Conservation (phyloP, 805 yeast species). For the Yamadazyma paraphyllophila region DNA sequence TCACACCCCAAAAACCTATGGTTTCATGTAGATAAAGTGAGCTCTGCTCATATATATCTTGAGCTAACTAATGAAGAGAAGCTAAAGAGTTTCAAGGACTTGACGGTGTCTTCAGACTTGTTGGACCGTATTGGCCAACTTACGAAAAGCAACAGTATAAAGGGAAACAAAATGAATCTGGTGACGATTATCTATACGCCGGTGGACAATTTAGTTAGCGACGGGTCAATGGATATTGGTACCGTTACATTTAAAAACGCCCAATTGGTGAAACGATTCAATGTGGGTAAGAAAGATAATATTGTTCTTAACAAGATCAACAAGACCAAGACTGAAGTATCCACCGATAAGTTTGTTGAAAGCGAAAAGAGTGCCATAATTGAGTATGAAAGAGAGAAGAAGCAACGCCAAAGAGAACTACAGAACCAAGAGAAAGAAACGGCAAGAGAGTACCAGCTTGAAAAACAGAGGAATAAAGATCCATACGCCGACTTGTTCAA, state of each 20-base stretch:
- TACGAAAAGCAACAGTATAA: conserved; percentile 74
- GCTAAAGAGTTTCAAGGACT: conserved; percentile 37
- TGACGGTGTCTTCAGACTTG: conserved; percentile 41
- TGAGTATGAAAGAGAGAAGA: conserved; percentile 37
- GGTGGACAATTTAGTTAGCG: conserved; percentile 64
- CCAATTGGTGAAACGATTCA: conserved; percentile 50
- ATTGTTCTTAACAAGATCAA: conserved; percentile 58
- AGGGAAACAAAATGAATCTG: conserved; percentile 68
- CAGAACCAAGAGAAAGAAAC: conserved; percentile 30
- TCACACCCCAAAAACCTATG: conserved; percentile 68
- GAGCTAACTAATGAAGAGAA: conserved; percentile 35
- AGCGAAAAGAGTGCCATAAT: conserved; percentile 29
- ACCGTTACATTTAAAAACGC: conserved; percentile 71
- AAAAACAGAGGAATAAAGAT: conserved; percentile 32
- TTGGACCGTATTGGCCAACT: conserved; percentile 59
- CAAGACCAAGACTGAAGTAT: conserved; percentile 59
- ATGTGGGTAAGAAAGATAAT: conserved; percentile 57
- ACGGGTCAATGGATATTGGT: conserved; percentile 73
- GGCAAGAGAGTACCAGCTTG: conserved; percentile 36
- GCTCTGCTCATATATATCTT: conserved; percentile 76
- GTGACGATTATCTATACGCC: conserved; percentile 71
- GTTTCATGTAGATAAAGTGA: conserved; percentile 78
- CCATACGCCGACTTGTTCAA: conserved; percentile 37
- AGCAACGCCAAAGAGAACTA: conserved; percentile 34
- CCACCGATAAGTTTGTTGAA: conserved; percentile 43